Percentiles rank a stretch among this genome's conserved stretches.
Evolutionary conservation across 139 green algal genomes (phyloP).

Genomic region (Picochlorum sp.): DNA sequence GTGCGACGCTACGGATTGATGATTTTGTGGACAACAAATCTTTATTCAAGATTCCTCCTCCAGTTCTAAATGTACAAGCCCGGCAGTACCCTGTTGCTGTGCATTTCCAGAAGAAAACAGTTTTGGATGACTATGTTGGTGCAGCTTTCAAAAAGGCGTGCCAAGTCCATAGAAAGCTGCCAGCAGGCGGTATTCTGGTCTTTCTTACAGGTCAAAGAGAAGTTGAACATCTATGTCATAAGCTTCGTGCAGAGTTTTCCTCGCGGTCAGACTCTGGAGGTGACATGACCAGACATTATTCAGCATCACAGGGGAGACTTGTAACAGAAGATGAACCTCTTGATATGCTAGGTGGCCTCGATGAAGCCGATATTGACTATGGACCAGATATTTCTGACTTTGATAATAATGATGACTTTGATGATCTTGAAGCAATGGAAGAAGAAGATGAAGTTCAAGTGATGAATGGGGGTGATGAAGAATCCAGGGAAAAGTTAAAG

Average conservation of each 20-base stretch:
- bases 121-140: constrained; percentile 73
- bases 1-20: constrained; percentile 67
- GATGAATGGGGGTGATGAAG: constrained; percentile 42
- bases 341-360: constrained; percentile 9
- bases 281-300: not conserved
- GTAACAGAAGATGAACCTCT: constrained; percentile 2
- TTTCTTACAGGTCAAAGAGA: constrained; percentile 91
- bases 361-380: not conserved
- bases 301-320: not conserved
- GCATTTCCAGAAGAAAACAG: constrained; percentile 42
- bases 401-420: constrained; percentile 15
- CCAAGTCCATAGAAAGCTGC: constrained; percentile 78
- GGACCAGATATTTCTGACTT: constrained; percentile 1
- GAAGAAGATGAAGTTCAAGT: constrained; percentile 34
- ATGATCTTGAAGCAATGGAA: constrained; percentile 19
- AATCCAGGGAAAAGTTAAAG: not conserved
- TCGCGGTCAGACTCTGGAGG: not conserved
- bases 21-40: constrained; percentile 74
- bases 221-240: constrained; percentile 64
- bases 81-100: constrained; percentile 83
- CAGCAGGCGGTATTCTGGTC: constrained; percentile 81
- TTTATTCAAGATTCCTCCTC: constrained; percentile 64
- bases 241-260: constrained; percentile 47
- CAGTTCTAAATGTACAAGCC: constrained; percentile 59
- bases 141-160: constrained; percentile 64